Evolutionary conservation across 2,329 filamentous ascomycete genomes (phyloP), one percentile per base, ranked within the genome.

Genomic region (Hymenotorrendiella dingleyae): DNA sequence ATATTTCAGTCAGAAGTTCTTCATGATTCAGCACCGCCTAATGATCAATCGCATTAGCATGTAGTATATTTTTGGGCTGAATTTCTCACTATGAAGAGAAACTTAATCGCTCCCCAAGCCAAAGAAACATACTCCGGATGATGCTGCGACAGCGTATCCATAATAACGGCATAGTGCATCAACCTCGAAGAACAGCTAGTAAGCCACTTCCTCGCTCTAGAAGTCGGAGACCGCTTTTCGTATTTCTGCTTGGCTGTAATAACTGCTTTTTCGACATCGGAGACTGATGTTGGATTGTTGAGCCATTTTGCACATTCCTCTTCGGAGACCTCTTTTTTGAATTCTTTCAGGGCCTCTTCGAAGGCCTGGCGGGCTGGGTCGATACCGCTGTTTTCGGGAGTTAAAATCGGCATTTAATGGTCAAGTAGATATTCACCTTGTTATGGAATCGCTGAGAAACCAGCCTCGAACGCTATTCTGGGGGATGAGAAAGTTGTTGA

Each of bases 191-290:
- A 40, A 19, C 43, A 34, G 3, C 19, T 32, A 3, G 11, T 6
- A 10, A 43, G 14, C 32, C 40, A 44, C 19, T 42, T 42, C 5
- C 35, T 20, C 7, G 29, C 27, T 26, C 22, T 28, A 4, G 42
- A 20, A 36, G 10, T 54, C 51, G 43, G 66, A 60, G 0, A 62
- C 63, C 20, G 11, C 16, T 2, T 8, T 24, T 36, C 34, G 23
- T 24, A 24, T 23, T 27, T 60, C 9, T 16, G 11, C n/a, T 20
- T 33, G 1, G 17, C 16, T 2, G 30, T 5, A 33, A 10, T 33
- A 11, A 33, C 21, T 6, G 16, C 19, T 8, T 1, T 11, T 33
- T 19, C 9, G 11, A 33, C 16, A 19, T 33, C 17, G n/a, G n/a
- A n/a, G n/a, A n/a, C n/a, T n/a, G n/a, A n/a, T n/a, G n/a, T n/a